phyloP scores from a whole-genome alignment of 176 grass and related monocot species.

The Zea mays region Zm-B73-REFERENCE-NAM-5.0 NC_050105.1:143200501-143201000 shows the following conservation, averaged over 20 bases:
- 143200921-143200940: slow-evolving; percentile 95
- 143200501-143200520: slow-evolving; percentile 80
- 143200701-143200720: slow-evolving; percentile 45
- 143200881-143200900: slow-evolving; percentile 90
- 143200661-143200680: slow-evolving; percentile 37
- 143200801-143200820: slow-evolving; percentile 57
- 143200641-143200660: slow-evolving; percentile 24
- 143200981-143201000: slow-evolving; percentile 38
- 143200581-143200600: slow-evolving; percentile 73
- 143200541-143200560: slow-evolving; percentile 60
- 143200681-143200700: slow-evolving; percentile 46
- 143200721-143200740: slow-evolving; percentile 61
- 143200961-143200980: neutral
- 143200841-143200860: slow-evolving; percentile 83
- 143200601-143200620: slow-evolving; percentile 69
- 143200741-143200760: slow-evolving; percentile 33
- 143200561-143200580: slow-evolving; percentile 72
- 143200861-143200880: slow-evolving; percentile 81
- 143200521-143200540: slow-evolving; percentile 66
- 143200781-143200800: slow-evolving; percentile 56
- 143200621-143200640: slow-evolving; percentile 58
- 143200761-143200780: slow-evolving; percentile 41
- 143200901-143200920: slow-evolving; percentile 72
- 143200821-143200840: slow-evolving; percentile 79
- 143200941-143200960: slow-evolving; percentile 10